These are phyloP conservation scores for Paramyrothecium sp. DNA, from an alignment of 2,329 filamentous ascomycete species.

Conservation along the genomic window DNA sequence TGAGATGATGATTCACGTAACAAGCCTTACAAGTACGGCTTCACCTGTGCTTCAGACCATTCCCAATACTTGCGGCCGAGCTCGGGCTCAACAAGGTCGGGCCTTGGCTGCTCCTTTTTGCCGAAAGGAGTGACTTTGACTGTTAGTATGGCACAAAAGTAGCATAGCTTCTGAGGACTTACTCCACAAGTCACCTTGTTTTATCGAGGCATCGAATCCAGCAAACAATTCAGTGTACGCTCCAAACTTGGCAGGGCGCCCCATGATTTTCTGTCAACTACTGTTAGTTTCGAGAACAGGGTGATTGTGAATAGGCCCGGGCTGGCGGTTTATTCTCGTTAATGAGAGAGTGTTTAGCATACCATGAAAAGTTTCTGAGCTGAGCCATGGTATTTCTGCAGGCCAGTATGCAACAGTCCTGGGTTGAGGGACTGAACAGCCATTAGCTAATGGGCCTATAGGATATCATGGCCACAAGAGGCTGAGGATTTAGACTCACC, in stretches of 20 bases:
- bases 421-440: neutral
- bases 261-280: slow-evolving; percentile 1
- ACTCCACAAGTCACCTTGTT: neutral
- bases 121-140: neutral
- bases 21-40: neutral
- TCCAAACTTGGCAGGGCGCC: slow-evolving; percentile 25
- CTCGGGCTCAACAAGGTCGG: neutral
- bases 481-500: slow-evolving; percentile 1
- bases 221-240: slow-evolving; percentile 45
- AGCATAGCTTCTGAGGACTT: neutral
- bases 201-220: slow-evolving; percentile 18
- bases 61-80: neutral
- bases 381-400: neutral
- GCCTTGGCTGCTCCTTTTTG: neutral
- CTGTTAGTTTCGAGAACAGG: neutral
- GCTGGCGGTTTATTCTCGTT: neutral
- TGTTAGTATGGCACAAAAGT: neutral
- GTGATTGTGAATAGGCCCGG: neutral
- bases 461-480: neutral
- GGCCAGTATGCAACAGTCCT: neutral
- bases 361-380: neutral
- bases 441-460: neutral
- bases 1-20: too few species aligned
- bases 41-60: slow-evolving; percentile 1
- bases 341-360: neutral